A percentile compares a stretch with the other conserved stretches of the same genome.
phyloP scores from a whole-genome alignment of 192 early-diverging fungal genomes.

The Paraglomus brasilianum region DNA sequence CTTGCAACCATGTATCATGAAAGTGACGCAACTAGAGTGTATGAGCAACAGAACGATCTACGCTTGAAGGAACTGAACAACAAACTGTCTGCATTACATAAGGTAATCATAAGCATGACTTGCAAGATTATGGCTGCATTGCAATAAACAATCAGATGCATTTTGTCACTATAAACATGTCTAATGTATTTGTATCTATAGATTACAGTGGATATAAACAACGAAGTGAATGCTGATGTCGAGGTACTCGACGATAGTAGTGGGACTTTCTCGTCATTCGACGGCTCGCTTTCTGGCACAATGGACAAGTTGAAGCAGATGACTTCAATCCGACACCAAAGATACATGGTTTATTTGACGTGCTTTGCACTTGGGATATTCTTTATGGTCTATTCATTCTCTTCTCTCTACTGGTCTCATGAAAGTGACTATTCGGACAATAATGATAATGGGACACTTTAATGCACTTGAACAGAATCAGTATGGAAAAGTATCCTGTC shows the following conservation, averaged over 20 bases:
- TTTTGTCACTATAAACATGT: no score
- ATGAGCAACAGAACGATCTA: constrained; percentile 49
- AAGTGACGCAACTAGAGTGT: not conserved
- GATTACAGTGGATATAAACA: constrained; percentile 50
- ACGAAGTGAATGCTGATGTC: constrained; percentile 44
- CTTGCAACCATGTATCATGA: no score
- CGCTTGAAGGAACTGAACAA: constrained; percentile 43
- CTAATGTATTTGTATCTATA: constrained; percentile 22
- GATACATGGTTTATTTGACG: constrained; percentile 15
- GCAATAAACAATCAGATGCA: no score
- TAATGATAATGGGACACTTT: no score
- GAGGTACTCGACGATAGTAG: constrained; percentile 40
- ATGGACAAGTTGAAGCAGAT: constrained; percentile 15
- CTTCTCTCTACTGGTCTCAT: no score
- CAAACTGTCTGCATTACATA: constrained; percentile 46
- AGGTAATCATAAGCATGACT: constrained; percentile 39
- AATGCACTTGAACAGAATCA: no score
- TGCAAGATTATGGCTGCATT: no score
- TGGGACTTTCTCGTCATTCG: not conserved
- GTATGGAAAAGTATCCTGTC: no score
- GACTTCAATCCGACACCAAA: constrained; percentile 7
- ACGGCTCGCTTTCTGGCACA: not conserved
- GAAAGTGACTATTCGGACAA: no score
- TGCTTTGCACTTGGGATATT: not conserved
- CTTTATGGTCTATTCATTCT: constrained; percentile 4